Evolutionary conservation across 2,329 filamentous ascomycete species (phyloP).

Genomic region (Colletotrichum godetiae): DNA sequence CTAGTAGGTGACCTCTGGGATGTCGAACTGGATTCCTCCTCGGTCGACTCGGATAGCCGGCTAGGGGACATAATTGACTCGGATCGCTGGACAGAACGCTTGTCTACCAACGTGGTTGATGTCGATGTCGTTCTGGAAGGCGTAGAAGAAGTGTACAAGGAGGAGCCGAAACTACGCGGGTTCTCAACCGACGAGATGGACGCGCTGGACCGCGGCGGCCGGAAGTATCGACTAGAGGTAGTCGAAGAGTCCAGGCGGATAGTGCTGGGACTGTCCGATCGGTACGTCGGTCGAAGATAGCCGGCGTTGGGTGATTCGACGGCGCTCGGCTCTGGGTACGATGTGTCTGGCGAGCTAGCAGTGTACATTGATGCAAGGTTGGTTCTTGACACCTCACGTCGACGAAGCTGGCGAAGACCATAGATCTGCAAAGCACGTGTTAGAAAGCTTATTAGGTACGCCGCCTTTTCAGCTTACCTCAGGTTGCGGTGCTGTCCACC

Average conservation of each 20-base stretch:
- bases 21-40: neutral
- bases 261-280: constrained; percentile 23
- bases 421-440: constrained; percentile 17
- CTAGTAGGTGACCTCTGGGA: constrained; percentile 7
- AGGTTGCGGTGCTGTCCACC: constrained; percentile 13
- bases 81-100: constrained; percentile 3
- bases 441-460: neutral
- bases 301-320: constrained; percentile 5
- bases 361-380: constrained; percentile 23
- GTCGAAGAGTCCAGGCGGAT: neutral
- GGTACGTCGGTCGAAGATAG: constrained; percentile 19
- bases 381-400: constrained; percentile 35
- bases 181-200: constrained; percentile 20
- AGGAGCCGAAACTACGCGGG: constrained; percentile 10
- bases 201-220: constrained; percentile 24
- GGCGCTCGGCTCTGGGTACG: constrained; percentile 2
- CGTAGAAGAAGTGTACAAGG: neutral
- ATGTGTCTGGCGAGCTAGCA: neutral
- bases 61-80: constrained; percentile 5
- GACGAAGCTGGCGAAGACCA: constrained; percentile 42
- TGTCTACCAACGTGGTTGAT: constrained; percentile 5
- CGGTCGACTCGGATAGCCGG: constrained; percentile 15
- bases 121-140: constrained; percentile 6
- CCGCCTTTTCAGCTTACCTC: constrained; percentile 27
- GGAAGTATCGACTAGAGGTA: constrained; percentile 28